Conservation (phyloP, 371 early-diverging fungal genomes). For the Smittium mucronatum region DNA sequence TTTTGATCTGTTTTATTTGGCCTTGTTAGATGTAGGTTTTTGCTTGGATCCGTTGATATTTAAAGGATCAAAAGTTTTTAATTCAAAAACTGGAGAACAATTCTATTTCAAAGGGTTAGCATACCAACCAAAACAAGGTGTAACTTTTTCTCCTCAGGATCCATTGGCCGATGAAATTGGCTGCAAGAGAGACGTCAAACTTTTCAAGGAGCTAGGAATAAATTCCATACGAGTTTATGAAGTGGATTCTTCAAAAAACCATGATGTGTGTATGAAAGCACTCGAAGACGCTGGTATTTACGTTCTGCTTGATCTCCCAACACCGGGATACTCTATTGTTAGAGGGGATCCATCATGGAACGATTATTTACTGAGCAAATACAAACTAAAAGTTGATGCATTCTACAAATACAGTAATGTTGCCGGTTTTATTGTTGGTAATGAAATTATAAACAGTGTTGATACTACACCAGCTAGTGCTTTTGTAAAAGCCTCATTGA, state of each 20-base stretch:
- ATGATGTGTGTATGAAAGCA: conserved; percentile 59
- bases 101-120: conserved; percentile 70
- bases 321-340: conserved; percentile 47
- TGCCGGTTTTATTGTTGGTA: conserved; percentile 67
- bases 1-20: too few species aligned
- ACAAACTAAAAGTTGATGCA: conserved; percentile 46
- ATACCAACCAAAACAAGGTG: conserved; percentile 49
- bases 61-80: conserved; percentile 59
- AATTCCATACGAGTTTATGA: conserved; percentile 71
- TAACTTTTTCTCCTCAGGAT: conserved; percentile 31
- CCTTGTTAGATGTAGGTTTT: too few species aligned
- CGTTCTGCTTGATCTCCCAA: conserved; percentile 51
- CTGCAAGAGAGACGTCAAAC: conserved; percentile 51
- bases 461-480: conserved; percentile 52
- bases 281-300: conserved; percentile 58
- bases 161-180: conserved; percentile 46
- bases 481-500: conserved; percentile 57
- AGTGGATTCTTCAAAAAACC: conserved; percentile 48
- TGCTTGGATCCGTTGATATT: conserved; percentile 48
- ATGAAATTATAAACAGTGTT: conserved; percentile 61
- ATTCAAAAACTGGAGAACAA: conserved; percentile 52
- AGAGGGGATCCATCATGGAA: conserved; percentile 53
- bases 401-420: conserved; percentile 50
- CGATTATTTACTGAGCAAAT: conserved; percentile 39
- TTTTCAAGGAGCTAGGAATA: conserved; percentile 52